Evolutionary conservation across 352 stramenopile species (phyloP), one percentile per base, ranked within the genome.

Genomic region (Thraustotheca clavata): DNA sequence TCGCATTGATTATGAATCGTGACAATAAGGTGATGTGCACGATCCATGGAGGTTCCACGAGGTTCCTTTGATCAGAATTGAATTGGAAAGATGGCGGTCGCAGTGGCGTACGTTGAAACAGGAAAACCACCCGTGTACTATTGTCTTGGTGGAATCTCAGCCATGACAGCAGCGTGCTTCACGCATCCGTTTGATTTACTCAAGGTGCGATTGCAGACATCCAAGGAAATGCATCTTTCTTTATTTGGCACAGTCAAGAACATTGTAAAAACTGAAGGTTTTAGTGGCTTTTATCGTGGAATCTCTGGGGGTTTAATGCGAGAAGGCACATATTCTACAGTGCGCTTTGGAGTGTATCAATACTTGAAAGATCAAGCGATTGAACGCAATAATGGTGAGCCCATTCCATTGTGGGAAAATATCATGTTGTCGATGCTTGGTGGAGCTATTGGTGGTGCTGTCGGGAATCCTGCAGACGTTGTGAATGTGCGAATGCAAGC

Each of bases 401-500:
- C 77, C 3, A 86, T 92, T 69, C 79, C 79, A 14, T 88, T 82
- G 0, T 62, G 59, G 9, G 76, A 92, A 59, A 92, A 92, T 61
- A 70, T 90, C 7, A 34, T 78, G 20, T 70, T 92, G 22, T 82
- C 80, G 16, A 87, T 92, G 73, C 67, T 72, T 0, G 83, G 83
- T 26, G 83, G 83, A 35, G 78, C 85, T 3, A 48, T 92, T 18
- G 83, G 83, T 49, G 83, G 80, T 8, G 74, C 76, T 2, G 71
- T 88, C 4, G 83, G 83, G 12, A 90, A 92, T 39, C 83, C 80
- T 0, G 83, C 83, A 12, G 83, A 90, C 39, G 89, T 92, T 35
- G 83, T 90, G 46, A 92, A 90, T 69, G 86, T 90, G 62, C 83
- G 83, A 59, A 90, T 92, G 80, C 83, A 90, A 63, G 83, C 83